Conservation (phyloP, 768 basidiomycete genomes). For the Leccinum rimulosum region DNA sequence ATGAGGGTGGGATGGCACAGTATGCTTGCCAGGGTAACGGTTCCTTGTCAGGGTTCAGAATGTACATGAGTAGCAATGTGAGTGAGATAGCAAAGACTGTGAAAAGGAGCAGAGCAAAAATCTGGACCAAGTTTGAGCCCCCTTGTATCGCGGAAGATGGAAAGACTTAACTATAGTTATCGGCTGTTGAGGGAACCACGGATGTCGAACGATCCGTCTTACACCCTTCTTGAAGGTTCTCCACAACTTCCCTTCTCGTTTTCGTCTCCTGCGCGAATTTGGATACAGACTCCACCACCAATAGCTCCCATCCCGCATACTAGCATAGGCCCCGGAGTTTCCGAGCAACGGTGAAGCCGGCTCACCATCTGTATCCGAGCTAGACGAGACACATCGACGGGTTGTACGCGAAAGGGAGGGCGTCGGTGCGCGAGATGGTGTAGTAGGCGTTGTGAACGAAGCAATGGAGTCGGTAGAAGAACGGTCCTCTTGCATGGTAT, state of each 20-base stretch:
- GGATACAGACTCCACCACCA: slow-evolving; percentile 53
- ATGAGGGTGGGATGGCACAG: slow-evolving; percentile 65
- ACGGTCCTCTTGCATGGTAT: slow-evolving; percentile 20
- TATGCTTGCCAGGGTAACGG: slow-evolving; percentile 93
- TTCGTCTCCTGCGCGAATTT: slow-evolving; percentile 49
- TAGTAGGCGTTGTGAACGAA: slow-evolving; percentile 47
- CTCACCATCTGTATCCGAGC: slow-evolving; percentile 65
- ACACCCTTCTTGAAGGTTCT: slow-evolving; percentile 54
- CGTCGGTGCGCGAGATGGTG: slow-evolving; percentile 60
- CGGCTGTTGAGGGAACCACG: slow-evolving; percentile 76
- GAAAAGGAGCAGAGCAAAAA: slow-evolving; percentile 72
- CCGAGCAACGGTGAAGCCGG: slow-evolving; percentile 46
- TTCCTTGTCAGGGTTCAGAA: slow-evolving; percentile 94
- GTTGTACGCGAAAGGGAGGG: slow-evolving; percentile 56
- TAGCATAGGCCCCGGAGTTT: slow-evolving; percentile 24
- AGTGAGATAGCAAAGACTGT: slow-evolving; percentile 78
- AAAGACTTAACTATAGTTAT: slow-evolving; percentile 66
- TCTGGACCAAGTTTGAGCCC: slow-evolving; percentile 39
- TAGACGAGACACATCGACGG: slow-evolving; percentile 49
- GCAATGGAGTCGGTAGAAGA: slow-evolving; percentile 29
- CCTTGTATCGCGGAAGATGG: slow-evolving; percentile 1
- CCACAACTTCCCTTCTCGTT: slow-evolving; percentile 44
- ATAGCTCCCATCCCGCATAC: slow-evolving; percentile 45
- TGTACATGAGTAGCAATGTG: slow-evolving; percentile 85
- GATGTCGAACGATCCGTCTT: slow-evolving; percentile 61